Percentiles rank a stretch among this genome's conserved stretches.
phyloP scores from a whole-genome alignment of 1,284 basidiomycete genomes.

The Thecaphora thlaspeos region DNA sequence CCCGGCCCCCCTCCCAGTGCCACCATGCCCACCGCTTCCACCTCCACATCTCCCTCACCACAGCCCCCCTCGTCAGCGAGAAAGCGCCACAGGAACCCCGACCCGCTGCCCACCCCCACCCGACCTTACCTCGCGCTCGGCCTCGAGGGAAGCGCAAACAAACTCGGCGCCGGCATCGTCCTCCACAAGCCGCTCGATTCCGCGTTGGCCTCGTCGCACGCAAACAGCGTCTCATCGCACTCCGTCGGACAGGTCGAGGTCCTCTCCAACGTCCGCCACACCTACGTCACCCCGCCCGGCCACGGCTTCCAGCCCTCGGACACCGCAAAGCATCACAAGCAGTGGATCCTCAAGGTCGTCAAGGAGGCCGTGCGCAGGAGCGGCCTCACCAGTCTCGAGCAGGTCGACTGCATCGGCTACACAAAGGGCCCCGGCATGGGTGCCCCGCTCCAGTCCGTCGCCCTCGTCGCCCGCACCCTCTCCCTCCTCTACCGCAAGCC shows the following conservation, averaged over 20 bases:
- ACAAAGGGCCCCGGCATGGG: conserved; percentile 99
- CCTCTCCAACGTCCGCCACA: conserved; percentile 74
- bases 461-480: conserved; percentile 88
- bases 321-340: conserved; percentile 90
- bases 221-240: conserved; percentile 66
- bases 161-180: conserved; percentile 93
- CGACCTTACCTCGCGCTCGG: conserved; percentile 51
- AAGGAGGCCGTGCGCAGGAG: conserved; percentile 76
- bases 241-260: conserved; percentile 64
- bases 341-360: conserved; percentile 85
- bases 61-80: conserved; percentile 22
- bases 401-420: conserved; percentile 91
- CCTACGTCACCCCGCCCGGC: conserved; percentile 96
- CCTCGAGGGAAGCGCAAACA: conserved; percentile 71
- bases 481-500: conserved; percentile 86
- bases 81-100: conserved; percentile 19
- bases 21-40: background rate
- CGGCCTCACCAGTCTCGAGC: conserved; percentile 67
- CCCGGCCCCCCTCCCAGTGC: no score
- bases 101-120: conserved; percentile 36
- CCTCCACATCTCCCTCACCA: no score
- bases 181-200: conserved; percentile 71
- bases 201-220: conserved; percentile 16
- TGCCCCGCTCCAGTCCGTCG: conserved; percentile 90
- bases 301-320: conserved; percentile 94